phyloP scores from a whole-genome alignment of 2,329 filamentous ascomycete genomes.

The Pestalotiopsis sp. region DNA sequence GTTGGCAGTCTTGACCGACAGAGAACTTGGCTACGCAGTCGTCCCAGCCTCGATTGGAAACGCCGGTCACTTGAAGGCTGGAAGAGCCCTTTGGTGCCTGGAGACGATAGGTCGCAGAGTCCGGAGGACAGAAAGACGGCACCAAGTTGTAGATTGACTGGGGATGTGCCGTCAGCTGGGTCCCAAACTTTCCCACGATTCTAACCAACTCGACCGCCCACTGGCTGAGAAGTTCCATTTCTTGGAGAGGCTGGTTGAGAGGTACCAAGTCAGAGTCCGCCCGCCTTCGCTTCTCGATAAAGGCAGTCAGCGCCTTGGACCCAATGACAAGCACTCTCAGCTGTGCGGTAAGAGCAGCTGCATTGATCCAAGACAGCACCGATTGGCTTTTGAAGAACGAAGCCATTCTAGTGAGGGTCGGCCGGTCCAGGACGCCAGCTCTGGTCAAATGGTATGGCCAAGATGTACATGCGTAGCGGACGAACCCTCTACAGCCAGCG shows the following conservation, averaged over 20 bases:
- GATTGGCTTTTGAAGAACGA: conserved; percentile 1
- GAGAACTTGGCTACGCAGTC: not conserved
- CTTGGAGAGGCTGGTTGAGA: not conserved
- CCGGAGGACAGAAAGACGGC: not conserved
- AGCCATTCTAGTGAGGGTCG: not conserved
- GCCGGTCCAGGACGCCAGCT: no score
- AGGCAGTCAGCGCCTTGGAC: not conserved
- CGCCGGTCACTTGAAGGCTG: not conserved
- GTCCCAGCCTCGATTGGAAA: not conserved
- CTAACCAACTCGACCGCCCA: not conserved
- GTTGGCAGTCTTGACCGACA: not conserved
- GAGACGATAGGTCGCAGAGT: conserved; percentile 7
- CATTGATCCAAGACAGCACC: not conserved
- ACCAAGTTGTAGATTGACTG: not conserved
- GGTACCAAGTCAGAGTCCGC: not conserved
- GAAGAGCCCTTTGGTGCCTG: not conserved
- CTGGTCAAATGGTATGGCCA: not conserved
- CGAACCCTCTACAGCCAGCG: not conserved
- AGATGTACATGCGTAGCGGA: not conserved
- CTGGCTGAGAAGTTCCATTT: not conserved
- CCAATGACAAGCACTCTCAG: not conserved
- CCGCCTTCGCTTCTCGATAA: not conserved
- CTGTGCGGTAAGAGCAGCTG: not conserved
- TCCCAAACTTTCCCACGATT: not conserved
- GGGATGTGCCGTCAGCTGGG: not conserved